Evolutionary conservation across 2,329 filamentous ascomycete genomes (phyloP).

Genomic region (Elsinoe arachidis): DNA sequence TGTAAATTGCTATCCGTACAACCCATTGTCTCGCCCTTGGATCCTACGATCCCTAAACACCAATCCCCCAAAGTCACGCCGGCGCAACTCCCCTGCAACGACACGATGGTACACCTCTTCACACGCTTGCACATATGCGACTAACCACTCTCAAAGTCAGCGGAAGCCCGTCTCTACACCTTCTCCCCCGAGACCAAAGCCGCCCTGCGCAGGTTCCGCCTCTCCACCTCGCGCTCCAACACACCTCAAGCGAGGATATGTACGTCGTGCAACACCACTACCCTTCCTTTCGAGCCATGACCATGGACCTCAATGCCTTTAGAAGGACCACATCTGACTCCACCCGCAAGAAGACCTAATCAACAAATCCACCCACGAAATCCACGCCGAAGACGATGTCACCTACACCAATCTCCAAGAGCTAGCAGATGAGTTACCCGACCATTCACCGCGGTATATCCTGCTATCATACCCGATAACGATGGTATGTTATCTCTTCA

Average conservation of each 20-base stretch:
- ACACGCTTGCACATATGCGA: neutral
- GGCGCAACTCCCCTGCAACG: neutral
- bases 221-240: conserved; percentile 79
- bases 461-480: conserved; percentile 86
- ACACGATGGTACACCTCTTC: neutral
- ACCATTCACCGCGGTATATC: conserved; percentile 82
- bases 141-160: conserved; percentile 39
- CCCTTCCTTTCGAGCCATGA: neutral
- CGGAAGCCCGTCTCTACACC: conserved; percentile 82
- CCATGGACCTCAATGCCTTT: neutral
- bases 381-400: conserved; percentile 70
- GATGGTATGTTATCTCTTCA: conserved; percentile 48
- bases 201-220: conserved; percentile 86
- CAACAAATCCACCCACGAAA: conserved; percentile 82
- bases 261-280: conserved; percentile 46
- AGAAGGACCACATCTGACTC: neutral
- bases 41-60: neutral
- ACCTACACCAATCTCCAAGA: conserved; percentile 76
- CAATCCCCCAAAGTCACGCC: neutral
- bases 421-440: conserved; percentile 80
- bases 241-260: conserved; percentile 88
- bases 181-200: conserved; percentile 87
- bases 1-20: no score
- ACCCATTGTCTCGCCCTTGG: neutral
- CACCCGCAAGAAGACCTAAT: conserved; percentile 60